Evolutionary conservation across 148 eudicot genomes (phyloP), one percentile per base, ranked within the genome.

Genomic region (Cornus suecica): DNA sequence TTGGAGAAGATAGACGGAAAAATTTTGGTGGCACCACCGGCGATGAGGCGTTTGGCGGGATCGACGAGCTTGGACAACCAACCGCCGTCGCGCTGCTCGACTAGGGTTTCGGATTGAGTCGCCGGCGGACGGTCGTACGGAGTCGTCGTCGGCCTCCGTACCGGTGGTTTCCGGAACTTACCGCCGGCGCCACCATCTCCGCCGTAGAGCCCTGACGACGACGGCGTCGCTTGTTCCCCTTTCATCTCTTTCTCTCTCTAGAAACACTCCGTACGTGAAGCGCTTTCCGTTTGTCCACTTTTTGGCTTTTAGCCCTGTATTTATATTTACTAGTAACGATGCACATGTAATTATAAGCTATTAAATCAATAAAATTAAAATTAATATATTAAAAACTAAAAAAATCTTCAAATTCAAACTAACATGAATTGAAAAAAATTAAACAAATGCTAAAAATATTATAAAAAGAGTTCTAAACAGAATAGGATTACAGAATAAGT

Each of bases 41-140:
- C 74, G 65, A 91, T 77, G 16, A 91, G 80, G 73, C 90, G 90
- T 77, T 73, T 78, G 32, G 92, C 92, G 24, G 95, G 95, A 83
- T 78, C 77, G 4, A 90, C 94, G 68, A 92, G 52, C 78, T 86
- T 85, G 48, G 92, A 88, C 28, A 90, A 69, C 94, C 97, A 92
- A 2, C 89, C 83, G 37, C 76, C 74, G 26, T 29, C 70, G 32
- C 72, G 68, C 28, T 48, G 42, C 16, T 65, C 45, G 61, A 37
- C 74, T 25, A 70, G 37, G 0, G 60, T 64, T 32, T 71, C 76
- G 37, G 66, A 64, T 68, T 80, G 77, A 56, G 48, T 76, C 4
- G 66, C 68, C n/a, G 74, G 71, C 6, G 91, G 94, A 8, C 91
- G 91, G 74, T 78, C 91, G 75, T 90, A 90, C 5, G 97, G 92